Evolutionary conservation across 768 basidiomycete genomes (phyloP).

Genomic region (Nidula microcarpa): DNA sequence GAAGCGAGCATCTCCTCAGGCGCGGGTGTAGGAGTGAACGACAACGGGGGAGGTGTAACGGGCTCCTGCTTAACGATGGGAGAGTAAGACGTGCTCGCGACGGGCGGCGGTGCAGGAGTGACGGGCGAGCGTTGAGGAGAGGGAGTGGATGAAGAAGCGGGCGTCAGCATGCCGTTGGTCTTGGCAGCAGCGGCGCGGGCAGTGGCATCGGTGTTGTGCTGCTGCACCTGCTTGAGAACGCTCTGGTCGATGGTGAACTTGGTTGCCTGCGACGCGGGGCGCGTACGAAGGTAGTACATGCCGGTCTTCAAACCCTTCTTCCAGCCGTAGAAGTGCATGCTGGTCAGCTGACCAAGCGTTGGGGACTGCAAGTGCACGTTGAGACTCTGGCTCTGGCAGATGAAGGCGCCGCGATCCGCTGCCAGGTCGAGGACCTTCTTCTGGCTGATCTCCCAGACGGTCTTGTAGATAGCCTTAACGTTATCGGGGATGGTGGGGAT

Average conservation of each 20-base stretch:
- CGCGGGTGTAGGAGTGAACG: conserved; percentile 4
- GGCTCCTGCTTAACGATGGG: conserved; percentile 20
- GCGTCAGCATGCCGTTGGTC: conserved; percentile 15
- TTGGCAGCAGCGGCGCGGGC: conserved; percentile 8
- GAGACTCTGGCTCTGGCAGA: conserved; percentile 93
- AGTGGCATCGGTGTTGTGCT: conserved; percentile 29
- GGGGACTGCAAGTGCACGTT: conserved; percentile 92
- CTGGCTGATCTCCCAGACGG: conserved; percentile 99
- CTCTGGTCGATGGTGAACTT: conserved; percentile 95
- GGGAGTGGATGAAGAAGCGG: conserved; percentile 22
- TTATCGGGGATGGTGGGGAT: conserved; percentile 87
- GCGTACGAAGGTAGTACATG: conserved; percentile 96
- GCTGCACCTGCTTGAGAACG: conserved; percentile 63
- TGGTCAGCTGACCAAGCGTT: conserved; percentile 87
- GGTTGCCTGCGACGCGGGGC: conserved; percentile 92
- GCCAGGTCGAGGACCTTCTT: conserved; percentile 98
- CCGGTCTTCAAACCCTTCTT: conserved; percentile 99
- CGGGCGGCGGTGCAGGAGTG: conserved; percentile 7
- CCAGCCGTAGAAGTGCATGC: conserved; percentile 99
- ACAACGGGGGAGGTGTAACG: conserved; percentile 13
- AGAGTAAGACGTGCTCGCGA: background rate
- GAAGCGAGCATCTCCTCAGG: conserved; percentile 15
- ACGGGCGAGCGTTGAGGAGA: conserved; percentile 15
- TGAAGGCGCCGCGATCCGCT: conserved; percentile 98
- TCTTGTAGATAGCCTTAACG: conserved; percentile 98